Conservation (phyloP, 2,329 filamentous ascomycete species). For the Drechslera avenae region DNA sequence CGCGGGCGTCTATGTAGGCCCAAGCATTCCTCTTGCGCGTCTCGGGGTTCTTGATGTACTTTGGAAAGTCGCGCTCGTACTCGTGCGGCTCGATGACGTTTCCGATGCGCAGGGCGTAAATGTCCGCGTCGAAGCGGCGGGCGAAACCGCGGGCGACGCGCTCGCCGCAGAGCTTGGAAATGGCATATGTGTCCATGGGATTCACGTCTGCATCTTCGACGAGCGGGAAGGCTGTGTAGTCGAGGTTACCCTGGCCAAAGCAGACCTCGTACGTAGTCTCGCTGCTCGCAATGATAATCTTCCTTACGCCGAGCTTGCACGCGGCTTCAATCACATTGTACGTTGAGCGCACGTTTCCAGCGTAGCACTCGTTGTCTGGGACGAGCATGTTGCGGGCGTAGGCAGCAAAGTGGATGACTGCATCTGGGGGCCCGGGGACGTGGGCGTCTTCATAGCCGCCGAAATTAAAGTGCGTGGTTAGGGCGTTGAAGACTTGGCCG, state of each 20-base stretch:
- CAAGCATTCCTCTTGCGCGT: slow-evolving; percentile 63
- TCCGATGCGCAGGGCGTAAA: slow-evolving; percentile 66
- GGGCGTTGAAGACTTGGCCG: slow-evolving; percentile 62
- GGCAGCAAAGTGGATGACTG: slow-evolving; percentile 66
- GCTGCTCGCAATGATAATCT: slow-evolving; percentile 65
- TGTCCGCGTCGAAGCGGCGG: slow-evolving; percentile 60
- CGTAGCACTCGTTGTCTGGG: slow-evolving; percentile 65
- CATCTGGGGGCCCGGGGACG: slow-evolving; percentile 58
- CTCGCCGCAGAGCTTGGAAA: slow-evolving; percentile 65
- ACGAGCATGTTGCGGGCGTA: slow-evolving; percentile 65
- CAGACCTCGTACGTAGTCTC: slow-evolving; percentile 67
- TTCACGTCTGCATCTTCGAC: slow-evolving; percentile 64
- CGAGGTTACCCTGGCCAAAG: slow-evolving; percentile 63
- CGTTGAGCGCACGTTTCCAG: slow-evolving; percentile 59
- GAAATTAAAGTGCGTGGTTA: slow-evolving; percentile 62
- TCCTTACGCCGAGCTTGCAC: slow-evolving; percentile 65
- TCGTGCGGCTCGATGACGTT: slow-evolving; percentile 67
- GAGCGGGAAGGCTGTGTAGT: slow-evolving; percentile 63
- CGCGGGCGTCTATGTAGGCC: slow-evolving; percentile 67
- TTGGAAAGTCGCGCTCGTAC: slow-evolving; percentile 60
- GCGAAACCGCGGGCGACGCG: slow-evolving; percentile 63
- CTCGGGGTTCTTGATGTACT: slow-evolving; percentile 57
- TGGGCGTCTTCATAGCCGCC: slow-evolving; percentile 54
- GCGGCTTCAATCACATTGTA: slow-evolving; percentile 69
- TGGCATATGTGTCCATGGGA: slow-evolving; percentile 66